A percentile compares a stretch with the other conserved stretches of the same genome.
Conservation (phyloP, 1,284 basidiomycete species). For the Rhodotorula sp. region DNA sequence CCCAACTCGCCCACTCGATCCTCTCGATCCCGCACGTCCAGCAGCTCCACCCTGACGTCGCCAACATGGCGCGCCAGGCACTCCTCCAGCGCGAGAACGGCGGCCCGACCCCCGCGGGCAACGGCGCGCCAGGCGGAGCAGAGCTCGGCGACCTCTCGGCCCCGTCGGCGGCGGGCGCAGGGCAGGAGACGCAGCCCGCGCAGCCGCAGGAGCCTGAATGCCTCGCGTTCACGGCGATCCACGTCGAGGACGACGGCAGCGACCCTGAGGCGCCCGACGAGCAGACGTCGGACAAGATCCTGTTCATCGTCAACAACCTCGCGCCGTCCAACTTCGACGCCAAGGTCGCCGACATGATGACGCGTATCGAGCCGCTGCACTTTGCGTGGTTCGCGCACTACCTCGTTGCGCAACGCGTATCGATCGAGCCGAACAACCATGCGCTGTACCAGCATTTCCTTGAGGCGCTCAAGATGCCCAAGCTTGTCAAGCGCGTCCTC, state of each 20-base stretch:
- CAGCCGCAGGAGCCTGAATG: conserved; percentile 41
- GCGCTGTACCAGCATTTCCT: conserved; percentile 91
- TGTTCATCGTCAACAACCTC: conserved; percentile 98
- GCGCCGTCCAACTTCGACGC: conserved; percentile 89
- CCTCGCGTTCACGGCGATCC: conserved; percentile 71
- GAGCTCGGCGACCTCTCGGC: conserved; percentile 13
- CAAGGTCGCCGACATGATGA: conserved; percentile 80
- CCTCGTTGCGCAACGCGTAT: conserved; percentile 92
- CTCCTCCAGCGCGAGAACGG: conserved; percentile 54
- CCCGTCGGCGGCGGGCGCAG: conserved; percentile 3
- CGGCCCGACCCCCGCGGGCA: background rate
- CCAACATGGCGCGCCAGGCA: conserved; percentile 69
- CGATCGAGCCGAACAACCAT: conserved; percentile 97
- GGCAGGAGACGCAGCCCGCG: background rate
- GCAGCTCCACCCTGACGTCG: conserved; percentile 84
- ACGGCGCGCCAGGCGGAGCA: conserved; percentile 5
- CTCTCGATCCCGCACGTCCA: conserved; percentile 82
- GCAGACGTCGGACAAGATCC: conserved; percentile 86
- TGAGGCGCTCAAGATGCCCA: conserved; percentile 69
- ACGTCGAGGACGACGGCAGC: conserved; percentile 52
- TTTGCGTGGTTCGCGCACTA: conserved; percentile 98
- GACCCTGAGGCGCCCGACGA: conserved; percentile 71
- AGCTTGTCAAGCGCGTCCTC: conserved; percentile 73
- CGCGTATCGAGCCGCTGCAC: conserved; percentile 75
- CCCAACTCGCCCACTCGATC: conserved; percentile 85